Base-by-base conservation (phyloP, 2,329 filamentous ascomycete species). In the Botrytis medusae region DNA sequence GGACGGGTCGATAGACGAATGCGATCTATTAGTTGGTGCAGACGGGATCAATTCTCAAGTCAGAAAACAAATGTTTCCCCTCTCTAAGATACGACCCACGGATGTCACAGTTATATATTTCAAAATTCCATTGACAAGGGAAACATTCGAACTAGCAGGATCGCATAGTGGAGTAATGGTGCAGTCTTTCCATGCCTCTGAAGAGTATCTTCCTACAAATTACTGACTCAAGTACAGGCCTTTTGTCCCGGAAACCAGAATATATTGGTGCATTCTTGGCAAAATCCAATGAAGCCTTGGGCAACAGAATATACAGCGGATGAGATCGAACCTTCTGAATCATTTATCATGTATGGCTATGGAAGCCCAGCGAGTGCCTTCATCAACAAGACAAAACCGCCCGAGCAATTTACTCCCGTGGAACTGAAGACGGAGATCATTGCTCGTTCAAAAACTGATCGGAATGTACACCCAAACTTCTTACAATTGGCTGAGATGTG, bases 31-130 rank as follows among this genome's bases (percentile, higher is more conserved):
- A 0, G 84, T 90, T 60, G 87, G 85, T 9, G 87, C 87, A 4
- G 88, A 90, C 73, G 88, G 88, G 0, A 83, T 86, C 61, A 81
- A 84, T 8, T 89, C 87, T 0, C 83, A 82, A 44, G 84, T 84
- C 3, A 83, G 87, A 29, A 83, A 79, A 64, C 79, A 79, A 60
- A 71, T 80, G 18, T 64, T 80, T 25, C 79, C 79, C 1, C 57
- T 74, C n/a, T 69, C 77, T 5, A 76, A 32, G 37, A 74, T 78
- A 25, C 69, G 68, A 34, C 61, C 74, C 5, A 72, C 74, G 6
- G 76, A 76, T 60, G 29, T 79, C 16, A 75, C 75, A 6, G 76
- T 78, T 18, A 78, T 79, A 22, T 80, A 80, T 62, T 79, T 80
- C 65, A 80, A 80, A 62, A 77, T 79, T 57, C 79, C 79, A 0